phyloP scores from a whole-genome alignment of 805 yeast genomes.

The Yamadazyma phyllophila region DNA sequence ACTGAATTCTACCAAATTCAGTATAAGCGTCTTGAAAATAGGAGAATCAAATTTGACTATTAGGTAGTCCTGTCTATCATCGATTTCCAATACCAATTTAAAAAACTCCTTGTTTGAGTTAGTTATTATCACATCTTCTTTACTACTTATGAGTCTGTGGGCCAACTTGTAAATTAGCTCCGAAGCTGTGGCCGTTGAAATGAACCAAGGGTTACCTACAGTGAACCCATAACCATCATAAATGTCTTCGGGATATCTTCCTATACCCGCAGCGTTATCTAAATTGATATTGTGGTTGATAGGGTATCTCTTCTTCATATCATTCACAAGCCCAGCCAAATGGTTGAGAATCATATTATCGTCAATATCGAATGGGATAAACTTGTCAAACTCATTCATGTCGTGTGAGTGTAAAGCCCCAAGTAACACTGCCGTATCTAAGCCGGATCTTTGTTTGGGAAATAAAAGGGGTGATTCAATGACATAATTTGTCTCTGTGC shows the following conservation, averaged over 20 bases:
- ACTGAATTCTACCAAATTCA: conserved; percentile 50
- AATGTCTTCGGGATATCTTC: conserved; percentile 90
- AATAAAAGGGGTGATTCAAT: conserved; percentile 63
- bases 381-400: conserved; percentile 28
- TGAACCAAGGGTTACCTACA: conserved; percentile 94
- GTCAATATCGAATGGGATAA: conserved; percentile 61
- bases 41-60: conserved; percentile 36
- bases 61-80: conserved; percentile 15
- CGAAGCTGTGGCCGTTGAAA: conserved; percentile 68
- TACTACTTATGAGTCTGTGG: conserved; percentile 36
- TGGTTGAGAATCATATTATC: conserved; percentile 62
- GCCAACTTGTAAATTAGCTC: conserved; percentile 59
- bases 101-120: conserved; percentile 28
- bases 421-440: conserved; percentile 73
- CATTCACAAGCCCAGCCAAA: conserved; percentile 55
- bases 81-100: conserved; percentile 25
- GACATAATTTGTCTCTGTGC: conserved; percentile 39
- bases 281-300: conserved; percentile 50
- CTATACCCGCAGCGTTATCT: conserved; percentile 61
- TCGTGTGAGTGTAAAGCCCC: conserved; percentile 51
- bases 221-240: conserved; percentile 72
- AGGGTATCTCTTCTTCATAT: conserved; percentile 76
- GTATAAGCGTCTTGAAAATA: conserved; percentile 47
- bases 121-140: conserved; percentile 45
- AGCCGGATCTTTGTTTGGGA: conserved; percentile 56